These are phyloP conservation scores for Aspergillus spinulosporus DNA, from an alignment of 2,329 filamentous ascomycete genomes.

Conservation along the genomic window DNA sequence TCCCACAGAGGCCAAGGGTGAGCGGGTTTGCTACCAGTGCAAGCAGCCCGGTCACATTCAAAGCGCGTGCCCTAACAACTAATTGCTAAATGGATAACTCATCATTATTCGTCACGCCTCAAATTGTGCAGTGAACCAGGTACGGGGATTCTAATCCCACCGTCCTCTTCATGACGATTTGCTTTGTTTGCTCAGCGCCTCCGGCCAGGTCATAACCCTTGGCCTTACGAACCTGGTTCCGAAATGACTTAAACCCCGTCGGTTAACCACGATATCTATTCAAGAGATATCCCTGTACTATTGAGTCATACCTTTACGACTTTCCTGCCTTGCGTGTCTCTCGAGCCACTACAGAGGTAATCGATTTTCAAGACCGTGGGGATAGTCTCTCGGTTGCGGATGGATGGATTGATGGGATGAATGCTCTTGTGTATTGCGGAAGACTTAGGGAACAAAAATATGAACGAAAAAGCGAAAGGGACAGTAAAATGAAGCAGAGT, in stretches of 20 bases:
- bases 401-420: conserved; percentile 24
- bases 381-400: conserved; percentile 29
- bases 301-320: conserved; percentile 18
- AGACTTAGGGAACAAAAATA: conserved; percentile 18
- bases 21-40: conserved; percentile 99
- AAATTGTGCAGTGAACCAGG: conserved; percentile 21
- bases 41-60: conserved; percentile 86
- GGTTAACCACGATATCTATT: conserved; percentile 22
- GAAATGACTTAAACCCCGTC: conserved; percentile 24
- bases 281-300: conserved; percentile 18
- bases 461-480: conserved; percentile 6
- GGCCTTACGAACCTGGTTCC: conserved; percentile 25
- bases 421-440: conserved; percentile 25
- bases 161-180: conserved; percentile 28
- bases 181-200: conserved; percentile 24
- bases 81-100: conserved; percentile 35
- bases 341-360: conserved; percentile 17
- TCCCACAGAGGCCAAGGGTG: conserved; percentile 82
- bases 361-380: conserved; percentile 21
- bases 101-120: conserved; percentile 29
- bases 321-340: conserved; percentile 14
- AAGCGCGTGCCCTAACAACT: conserved; percentile 88
- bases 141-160: conserved; percentile 14
- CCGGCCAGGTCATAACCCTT: conserved; percentile 20
- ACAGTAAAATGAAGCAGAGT: conserved; percentile 5